These are phyloP conservation scores for Kodamaea derodonti DNA, from an alignment of 1,139 yeast species.

Conservation along the genomic window DNA sequence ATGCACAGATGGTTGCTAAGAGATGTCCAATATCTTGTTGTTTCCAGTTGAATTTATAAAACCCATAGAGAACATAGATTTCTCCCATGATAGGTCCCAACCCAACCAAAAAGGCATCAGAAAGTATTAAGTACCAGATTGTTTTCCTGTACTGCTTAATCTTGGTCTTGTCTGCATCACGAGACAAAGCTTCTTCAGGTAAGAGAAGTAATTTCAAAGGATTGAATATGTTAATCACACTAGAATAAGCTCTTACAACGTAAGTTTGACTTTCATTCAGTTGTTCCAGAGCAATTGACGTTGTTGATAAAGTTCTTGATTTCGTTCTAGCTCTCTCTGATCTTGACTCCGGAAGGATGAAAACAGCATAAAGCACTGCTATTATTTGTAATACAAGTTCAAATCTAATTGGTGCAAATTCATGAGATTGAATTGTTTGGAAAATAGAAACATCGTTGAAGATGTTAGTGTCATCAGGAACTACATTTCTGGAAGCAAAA, in stretches of 20 bases:
- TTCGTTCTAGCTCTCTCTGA: conserved; percentile 32
- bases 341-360: conserved; percentile 56
- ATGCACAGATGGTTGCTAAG: conserved; percentile 51
- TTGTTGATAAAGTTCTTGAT: conserved; percentile 36
- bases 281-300: conserved; percentile 4
- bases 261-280: neutral
- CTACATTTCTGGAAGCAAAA: conserved; percentile 1
- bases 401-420: conserved; percentile 27
- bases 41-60: conserved; percentile 56
- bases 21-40: conserved; percentile 57
- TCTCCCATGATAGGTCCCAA: conserved; percentile 35
- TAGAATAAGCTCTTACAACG: neutral
- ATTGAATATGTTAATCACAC: conserved; percentile 25
- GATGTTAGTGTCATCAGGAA: too few relatives aligned
- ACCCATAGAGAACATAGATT: conserved; percentile 53
- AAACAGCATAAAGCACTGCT: conserved; percentile 24
- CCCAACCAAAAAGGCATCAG: conserved; percentile 44
- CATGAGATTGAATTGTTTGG: conserved; percentile 12
- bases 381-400: conserved; percentile 25
- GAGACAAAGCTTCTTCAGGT: conserved; percentile 33
- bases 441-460: neutral
- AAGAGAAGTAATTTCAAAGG: conserved; percentile 44
- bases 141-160: conserved; percentile 22
- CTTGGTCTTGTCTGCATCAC: conserved; percentile 4
- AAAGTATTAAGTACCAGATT: conserved; percentile 41